phyloP scores from a whole-genome alignment of 2,329 filamentous ascomycete genomes.

The Scedosporium minutisporum region DNA sequence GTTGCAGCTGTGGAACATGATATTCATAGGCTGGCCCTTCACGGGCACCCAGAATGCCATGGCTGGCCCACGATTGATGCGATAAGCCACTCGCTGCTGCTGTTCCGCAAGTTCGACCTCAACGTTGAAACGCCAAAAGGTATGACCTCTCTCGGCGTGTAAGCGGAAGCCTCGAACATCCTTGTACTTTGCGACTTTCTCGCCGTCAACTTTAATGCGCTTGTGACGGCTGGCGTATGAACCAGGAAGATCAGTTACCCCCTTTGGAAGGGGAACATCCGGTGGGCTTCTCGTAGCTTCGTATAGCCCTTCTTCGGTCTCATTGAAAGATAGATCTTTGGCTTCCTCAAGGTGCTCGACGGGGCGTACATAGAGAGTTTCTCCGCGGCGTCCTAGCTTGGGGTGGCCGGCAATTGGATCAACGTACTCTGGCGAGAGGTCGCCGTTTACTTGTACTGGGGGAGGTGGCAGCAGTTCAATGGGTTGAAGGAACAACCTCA shows the following conservation, averaged over 20 bases:
- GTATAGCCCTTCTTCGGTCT: conserved; percentile 76
- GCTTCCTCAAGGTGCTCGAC: conserved; percentile 77
- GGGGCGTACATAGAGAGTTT: conserved; percentile 79
- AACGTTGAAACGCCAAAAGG: conserved; percentile 95
- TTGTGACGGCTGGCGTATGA: conserved; percentile 45
- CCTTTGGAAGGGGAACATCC: conserved; percentile 31
- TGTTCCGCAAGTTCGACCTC: conserved; percentile 73
- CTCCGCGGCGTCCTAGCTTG: conserved; percentile 75
- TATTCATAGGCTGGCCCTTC: conserved; percentile 80
- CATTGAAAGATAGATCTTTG: conserved; percentile 67
- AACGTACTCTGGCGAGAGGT: conserved; percentile 70
- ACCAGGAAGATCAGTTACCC: conserved; percentile 37
- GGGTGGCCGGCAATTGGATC: conserved; percentile 83
- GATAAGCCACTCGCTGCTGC: conserved; percentile 85
- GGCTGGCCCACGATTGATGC: conserved; percentile 84
- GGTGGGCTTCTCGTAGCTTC: conserved; percentile 52
- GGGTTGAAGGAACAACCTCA: conserved; percentile 80
- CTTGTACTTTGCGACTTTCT: conserved; percentile 69
- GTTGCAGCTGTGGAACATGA: conserved; percentile 98
- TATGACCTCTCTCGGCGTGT: conserved; percentile 76
- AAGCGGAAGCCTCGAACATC: conserved; percentile 76
- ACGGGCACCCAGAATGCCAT: conserved; percentile 93
- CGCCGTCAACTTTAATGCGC: conserved; percentile 57
- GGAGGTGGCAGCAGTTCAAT: conserved; percentile 74
- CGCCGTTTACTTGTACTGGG: conserved; percentile 54